Percentiles rank a stretch among this genome's conserved stretches.
Conservation (phyloP, 164 flowering plant species). For the Amborella trichopoda region DNA sequence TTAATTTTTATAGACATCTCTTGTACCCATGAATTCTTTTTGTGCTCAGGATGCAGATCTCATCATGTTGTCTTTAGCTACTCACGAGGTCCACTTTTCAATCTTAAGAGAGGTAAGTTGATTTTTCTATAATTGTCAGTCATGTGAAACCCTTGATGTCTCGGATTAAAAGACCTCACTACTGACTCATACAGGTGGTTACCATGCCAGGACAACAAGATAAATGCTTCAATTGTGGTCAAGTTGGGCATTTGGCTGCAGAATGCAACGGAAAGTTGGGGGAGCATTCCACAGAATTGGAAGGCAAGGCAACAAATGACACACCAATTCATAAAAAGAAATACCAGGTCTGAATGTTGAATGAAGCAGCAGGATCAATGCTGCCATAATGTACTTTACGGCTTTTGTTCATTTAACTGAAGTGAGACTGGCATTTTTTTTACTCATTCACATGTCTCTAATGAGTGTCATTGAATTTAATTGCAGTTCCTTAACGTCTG, state of each 20-base stretch:
- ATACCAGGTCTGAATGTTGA: slow-evolving; percentile 59
- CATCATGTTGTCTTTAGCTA: slow-evolving; percentile 88
- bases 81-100: slow-evolving; percentile 96
- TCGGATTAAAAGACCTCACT: slow-evolving; percentile 4
- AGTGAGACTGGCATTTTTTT: too few species aligned
- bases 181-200: slow-evolving; percentile 44
- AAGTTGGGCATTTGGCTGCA: slow-evolving; percentile 90
- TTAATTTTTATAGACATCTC: too few species aligned
- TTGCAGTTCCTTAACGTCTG: slow-evolving; percentile 88
- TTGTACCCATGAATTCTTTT: background rate
- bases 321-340: slow-evolving; percentile 90
- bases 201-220: slow-evolving; percentile 77
- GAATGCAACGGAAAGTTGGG: slow-evolving; percentile 49
- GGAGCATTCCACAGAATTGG: slow-evolving; percentile 15
- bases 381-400: too few species aligned
- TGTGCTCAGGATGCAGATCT: slow-evolving; percentile 88
- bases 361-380: too few species aligned
- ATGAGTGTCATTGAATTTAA: background rate
- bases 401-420: too few species aligned
- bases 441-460: too few species aligned
- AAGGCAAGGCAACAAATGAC: slow-evolving; percentile 32
- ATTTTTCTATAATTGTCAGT: background rate
- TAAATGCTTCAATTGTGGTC: slow-evolving; percentile 82
- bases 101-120: slow-evolving; percentile 81
- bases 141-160: background rate